Percentiles rank a stretch among this genome's conserved stretches.
Conservation (phyloP, 331 rosid genomes). For the Stylosanthes scabra region DNA sequence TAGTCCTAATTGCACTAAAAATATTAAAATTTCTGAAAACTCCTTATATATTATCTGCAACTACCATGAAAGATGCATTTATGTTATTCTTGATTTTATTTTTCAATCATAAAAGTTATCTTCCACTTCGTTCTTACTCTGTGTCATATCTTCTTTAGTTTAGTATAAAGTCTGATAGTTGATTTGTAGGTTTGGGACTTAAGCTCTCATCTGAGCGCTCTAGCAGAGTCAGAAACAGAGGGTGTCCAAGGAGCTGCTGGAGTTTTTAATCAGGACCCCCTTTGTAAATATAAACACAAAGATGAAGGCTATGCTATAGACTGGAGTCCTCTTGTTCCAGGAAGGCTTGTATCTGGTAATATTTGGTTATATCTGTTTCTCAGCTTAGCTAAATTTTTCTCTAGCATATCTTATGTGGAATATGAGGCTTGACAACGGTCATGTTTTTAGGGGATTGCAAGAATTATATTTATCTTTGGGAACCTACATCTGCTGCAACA, state of each 20-base stretch:
- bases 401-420: conserved; percentile 12
- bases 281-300: conserved; percentile 67
- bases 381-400: neutral
- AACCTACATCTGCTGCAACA: conserved; percentile 72
- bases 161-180: conserved; percentile 32
- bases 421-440: conserved; percentile 9
- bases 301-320: conserved; percentile 96
- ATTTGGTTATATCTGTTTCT: neutral
- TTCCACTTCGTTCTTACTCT: neutral
- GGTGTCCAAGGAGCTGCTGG: conserved; percentile 73
- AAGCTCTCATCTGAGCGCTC: conserved; percentile 76
- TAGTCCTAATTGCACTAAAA: neutral
- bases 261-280: conserved; percentile 70
- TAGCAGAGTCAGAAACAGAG: conserved; percentile 77
- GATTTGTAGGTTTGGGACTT: conserved; percentile 86
- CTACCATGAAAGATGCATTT: conserved; percentile 11
- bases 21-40: conserved; percentile 12
- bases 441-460: conserved; percentile 79
- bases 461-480: conserved; percentile 77
- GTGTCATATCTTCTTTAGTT: conserved; percentile 3
- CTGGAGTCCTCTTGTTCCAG: conserved; percentile 84
- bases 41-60: conserved; percentile 13
- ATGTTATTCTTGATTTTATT: conserved; percentile 3
- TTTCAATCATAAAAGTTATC: conserved; percentile 14
- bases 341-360: conserved; percentile 87